These are phyloP conservation scores for Rubroshorea leprosula DNA, from an alignment of 345 rosid species.

Conservation along the genomic window DNA sequence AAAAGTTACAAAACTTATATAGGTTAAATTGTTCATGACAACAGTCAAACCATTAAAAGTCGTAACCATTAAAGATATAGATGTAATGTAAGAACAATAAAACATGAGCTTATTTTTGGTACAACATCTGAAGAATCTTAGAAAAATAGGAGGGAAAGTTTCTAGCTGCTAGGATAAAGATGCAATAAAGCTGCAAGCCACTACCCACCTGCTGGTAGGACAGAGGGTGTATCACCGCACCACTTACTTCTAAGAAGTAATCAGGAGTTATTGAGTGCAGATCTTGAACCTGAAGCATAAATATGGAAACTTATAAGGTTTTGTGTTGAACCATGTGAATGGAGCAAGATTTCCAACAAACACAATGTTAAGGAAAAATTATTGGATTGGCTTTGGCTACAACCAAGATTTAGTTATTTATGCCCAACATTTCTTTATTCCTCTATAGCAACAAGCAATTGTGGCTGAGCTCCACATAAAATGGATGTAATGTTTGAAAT, in stretches of 20 bases:
- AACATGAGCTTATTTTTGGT: neutral
- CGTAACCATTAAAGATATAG: no score
- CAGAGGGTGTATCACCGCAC: conserved; percentile 85
- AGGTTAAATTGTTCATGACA: conserved; percentile 15
- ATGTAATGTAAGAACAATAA: conserved; percentile 3
- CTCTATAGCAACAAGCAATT: neutral
- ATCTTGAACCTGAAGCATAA: conserved; percentile 75
- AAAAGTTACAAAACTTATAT: conserved; percentile 17
- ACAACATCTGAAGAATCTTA: neutral
- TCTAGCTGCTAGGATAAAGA: no score
- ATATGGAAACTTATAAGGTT: conserved; percentile 8
- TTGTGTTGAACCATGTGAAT: neutral
- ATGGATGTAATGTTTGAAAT: neutral
- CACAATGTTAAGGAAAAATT: neutral
- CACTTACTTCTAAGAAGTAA: conserved; percentile 88
- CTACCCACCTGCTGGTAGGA: conserved; percentile 88
- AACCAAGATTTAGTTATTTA: no score
- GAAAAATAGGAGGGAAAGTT: neutral
- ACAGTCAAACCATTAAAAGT: conserved; percentile 9
- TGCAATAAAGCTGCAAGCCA: conserved; percentile 4
- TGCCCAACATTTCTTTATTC: no score
- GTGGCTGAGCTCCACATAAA: no score
- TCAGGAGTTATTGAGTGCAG: conserved; percentile 84
- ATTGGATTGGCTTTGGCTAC: no score
- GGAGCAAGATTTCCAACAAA: neutral